These are phyloP conservation scores for Candolleomyces aberdarensis DNA, from an alignment of 768 basidiomycete genomes.

Conservation along the genomic window DNA sequence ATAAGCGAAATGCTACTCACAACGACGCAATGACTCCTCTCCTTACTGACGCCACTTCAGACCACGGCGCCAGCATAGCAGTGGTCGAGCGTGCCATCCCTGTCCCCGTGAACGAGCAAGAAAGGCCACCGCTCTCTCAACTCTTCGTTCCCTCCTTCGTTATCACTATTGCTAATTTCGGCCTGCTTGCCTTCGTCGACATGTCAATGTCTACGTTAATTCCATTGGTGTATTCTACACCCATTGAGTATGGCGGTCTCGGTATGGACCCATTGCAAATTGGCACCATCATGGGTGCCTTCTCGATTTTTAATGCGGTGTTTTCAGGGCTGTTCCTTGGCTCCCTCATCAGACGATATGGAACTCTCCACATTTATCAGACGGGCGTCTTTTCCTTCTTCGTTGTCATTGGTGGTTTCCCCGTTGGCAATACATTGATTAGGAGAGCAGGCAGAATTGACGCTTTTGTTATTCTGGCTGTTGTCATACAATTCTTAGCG, in stretches of 20 bases:
- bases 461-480: slow-evolving; percentile 24
- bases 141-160: slow-evolving; percentile 5
- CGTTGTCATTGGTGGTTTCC: slow-evolving; percentile 29
- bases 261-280: slow-evolving; percentile 62
- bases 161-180: slow-evolving; percentile 29
- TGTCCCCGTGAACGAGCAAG: background rate
- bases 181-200: slow-evolving; percentile 35
- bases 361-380: slow-evolving; percentile 49
- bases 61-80: background rate
- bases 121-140: background rate
- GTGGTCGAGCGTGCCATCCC: background rate
- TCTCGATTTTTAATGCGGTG: slow-evolving; percentile 49
- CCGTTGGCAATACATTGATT: slow-evolving; percentile 33
- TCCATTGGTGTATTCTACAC: slow-evolving; percentile 53
- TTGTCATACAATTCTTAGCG: slow-evolving; percentile 30
- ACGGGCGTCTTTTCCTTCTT: slow-evolving; percentile 25
- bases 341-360: slow-evolving; percentile 47
- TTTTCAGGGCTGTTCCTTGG: slow-evolving; percentile 53
- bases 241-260: slow-evolving; percentile 59
- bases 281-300: slow-evolving; percentile 49
- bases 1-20: no score
- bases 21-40: background rate
- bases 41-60: background rate
- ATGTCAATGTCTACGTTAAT: slow-evolving; percentile 33
- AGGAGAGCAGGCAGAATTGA: slow-evolving; percentile 31